Evolutionary conservation across 441 rosid genomes (phyloP).

Genomic region (Aleurites moluccanus): DNA sequence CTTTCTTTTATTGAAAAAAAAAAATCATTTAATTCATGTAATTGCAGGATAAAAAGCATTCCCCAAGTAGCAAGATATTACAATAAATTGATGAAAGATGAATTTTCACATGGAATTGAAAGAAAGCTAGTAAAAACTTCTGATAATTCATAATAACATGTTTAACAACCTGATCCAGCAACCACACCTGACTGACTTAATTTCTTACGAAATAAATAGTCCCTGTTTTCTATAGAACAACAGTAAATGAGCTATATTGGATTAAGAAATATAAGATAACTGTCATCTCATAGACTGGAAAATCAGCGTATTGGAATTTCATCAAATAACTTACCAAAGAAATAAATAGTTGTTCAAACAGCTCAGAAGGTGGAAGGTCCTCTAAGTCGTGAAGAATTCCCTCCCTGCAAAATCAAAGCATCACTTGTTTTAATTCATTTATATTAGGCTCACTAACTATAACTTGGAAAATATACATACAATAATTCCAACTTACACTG

Average conservation of each 20-base stretch:
- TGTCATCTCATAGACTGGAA: neutral
- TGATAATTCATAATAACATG: neutral
- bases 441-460: conserved; percentile 6
- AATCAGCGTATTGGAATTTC: too few species aligned
- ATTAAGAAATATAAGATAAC: neutral
- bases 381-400: conserved; percentile 77
- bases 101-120: neutral
- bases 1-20: too few species aligned
- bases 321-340: conserved; percentile 64
- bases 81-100: neutral
- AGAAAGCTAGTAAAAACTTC: neutral
- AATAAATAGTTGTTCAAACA: conserved; percentile 80
- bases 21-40: neutral
- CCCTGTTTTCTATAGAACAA: neutral
- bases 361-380: conserved; percentile 67
- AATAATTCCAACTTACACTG: conserved; percentile 65
- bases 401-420: conserved; percentile 56
- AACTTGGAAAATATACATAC: neutral
- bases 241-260: neutral
- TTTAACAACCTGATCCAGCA: neutral
- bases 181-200: neutral
- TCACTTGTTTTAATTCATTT: conserved; percentile 21
- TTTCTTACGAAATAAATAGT: neutral
- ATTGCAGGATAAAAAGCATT: neutral
- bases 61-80: neutral